Percentiles rank a stretch among this genome's conserved stretches.
Evolutionary conservation across 257 asterid genomes (phyloP).

Genomic region (Ajuga chamaepitys): DNA sequence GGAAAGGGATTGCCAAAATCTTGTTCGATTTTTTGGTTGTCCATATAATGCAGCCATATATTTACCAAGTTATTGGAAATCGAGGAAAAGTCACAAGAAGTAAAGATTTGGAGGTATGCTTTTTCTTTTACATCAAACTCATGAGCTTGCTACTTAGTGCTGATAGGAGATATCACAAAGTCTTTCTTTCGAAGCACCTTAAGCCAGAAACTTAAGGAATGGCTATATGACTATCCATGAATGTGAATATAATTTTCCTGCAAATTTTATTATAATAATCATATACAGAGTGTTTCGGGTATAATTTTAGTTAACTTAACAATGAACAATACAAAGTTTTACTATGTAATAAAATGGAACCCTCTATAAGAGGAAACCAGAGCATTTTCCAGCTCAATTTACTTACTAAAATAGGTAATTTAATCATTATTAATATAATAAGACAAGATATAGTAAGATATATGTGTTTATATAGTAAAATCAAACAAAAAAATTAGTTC

Average conservation of each 20-base stretch:
- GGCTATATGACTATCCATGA: background rate
- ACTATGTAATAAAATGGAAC: no score
- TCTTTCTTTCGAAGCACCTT: background rate
- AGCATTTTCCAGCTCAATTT: no score
- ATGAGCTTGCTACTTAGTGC: background rate
- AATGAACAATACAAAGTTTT: no score
- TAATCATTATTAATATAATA: no score
- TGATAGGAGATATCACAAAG: no score
- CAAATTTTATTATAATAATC: background rate
- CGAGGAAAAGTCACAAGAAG: slow-evolving; percentile 63
- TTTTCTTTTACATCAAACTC: background rate
- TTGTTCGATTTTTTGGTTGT: slow-evolving; percentile 60
- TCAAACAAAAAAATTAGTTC: no score
- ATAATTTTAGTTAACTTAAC: no score
- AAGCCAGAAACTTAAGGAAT: no score
- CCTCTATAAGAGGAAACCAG: no score
- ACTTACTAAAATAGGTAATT: no score
- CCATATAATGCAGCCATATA: slow-evolving; percentile 34
- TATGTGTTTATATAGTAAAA: no score
- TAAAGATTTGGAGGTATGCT: slow-evolving; percentile 39
- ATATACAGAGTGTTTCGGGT: background rate
- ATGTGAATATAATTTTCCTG: background rate
- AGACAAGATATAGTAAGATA: no score
- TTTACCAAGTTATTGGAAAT: slow-evolving; percentile 64
- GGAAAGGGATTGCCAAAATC: slow-evolving; percentile 66